Conservation (phyloP, 2,329 filamentous ascomycete genomes). For the Myotisia sp. region DNA sequence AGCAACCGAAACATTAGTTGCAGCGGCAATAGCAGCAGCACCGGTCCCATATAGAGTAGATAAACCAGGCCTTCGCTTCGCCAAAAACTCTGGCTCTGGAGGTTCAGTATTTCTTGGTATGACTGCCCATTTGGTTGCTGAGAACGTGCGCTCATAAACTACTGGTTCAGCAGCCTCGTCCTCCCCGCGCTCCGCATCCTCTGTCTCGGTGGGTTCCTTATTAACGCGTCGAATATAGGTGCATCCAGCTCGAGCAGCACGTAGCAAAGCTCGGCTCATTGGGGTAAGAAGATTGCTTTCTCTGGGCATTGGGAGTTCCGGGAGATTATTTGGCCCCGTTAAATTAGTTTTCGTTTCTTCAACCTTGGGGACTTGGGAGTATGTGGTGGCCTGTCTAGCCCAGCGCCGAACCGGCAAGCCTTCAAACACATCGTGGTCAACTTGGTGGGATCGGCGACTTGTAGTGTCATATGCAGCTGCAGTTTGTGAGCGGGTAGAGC, state of each 20-base stretch:
- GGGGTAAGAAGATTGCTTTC: constrained; percentile 64
- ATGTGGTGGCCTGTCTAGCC: constrained; percentile 55
- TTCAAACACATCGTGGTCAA: constrained; percentile 52
- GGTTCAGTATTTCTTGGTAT: constrained; percentile 44
- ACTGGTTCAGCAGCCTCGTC: constrained; percentile 20
- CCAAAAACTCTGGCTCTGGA: constrained; percentile 47
- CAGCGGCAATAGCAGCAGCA: constrained; percentile 14
- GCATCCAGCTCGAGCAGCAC: constrained; percentile 62
- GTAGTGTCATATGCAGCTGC: constrained; percentile 39
- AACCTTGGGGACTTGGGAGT: constrained; percentile 51
- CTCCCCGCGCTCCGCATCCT: constrained; percentile 25
- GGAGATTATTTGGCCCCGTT: constrained; percentile 30
- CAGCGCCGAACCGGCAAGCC: constrained; percentile 85
- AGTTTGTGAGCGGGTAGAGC: constrained; percentile 37
- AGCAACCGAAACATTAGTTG: constrained; percentile 17
- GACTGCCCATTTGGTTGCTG: constrained; percentile 43
- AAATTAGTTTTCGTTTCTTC: constrained; percentile 37
- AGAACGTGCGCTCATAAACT: constrained; percentile 36
- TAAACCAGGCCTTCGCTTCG: constrained; percentile 46
- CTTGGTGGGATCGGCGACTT: constrained; percentile 34
- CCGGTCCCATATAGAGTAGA: constrained; percentile 36
- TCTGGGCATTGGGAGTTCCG: constrained; percentile 76
- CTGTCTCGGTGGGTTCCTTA: constrained; percentile 21
- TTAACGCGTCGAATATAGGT: constrained; percentile 57
- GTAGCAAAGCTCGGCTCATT: constrained; percentile 69